A percentile compares a stretch with the other conserved stretches of the same genome.
Evolutionary conservation across 148 eudicot genomes (phyloP).

Genomic region (Camellia japonica): DNA sequence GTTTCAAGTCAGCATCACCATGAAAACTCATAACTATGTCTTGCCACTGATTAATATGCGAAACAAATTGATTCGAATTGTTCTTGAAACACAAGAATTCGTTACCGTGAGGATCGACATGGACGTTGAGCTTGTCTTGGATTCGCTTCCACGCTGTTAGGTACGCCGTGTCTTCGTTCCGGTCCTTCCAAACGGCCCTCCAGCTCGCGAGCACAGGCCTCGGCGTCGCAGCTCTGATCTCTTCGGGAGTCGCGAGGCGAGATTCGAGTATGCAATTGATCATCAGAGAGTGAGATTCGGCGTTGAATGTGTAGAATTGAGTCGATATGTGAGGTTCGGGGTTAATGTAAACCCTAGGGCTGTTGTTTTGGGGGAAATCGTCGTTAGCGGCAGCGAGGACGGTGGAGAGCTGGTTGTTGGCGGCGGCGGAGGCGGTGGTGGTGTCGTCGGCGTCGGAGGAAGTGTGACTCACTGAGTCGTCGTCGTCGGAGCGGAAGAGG

Average conservation of each 20-base stretch:
- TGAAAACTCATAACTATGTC: slow-evolving; percentile 76
- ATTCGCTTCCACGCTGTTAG: slow-evolving; percentile 93
- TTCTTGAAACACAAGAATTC: slow-evolving; percentile 72
- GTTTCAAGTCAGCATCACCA: slow-evolving; percentile 61
- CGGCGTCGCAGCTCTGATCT: slow-evolving; percentile 68
- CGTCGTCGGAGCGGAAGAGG: slow-evolving; percentile 49
- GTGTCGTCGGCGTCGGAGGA: slow-evolving; percentile 41
- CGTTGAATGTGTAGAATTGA: slow-evolving; percentile 89
- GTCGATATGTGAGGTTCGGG: slow-evolving; percentile 73
- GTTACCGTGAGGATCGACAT: slow-evolving; percentile 41
- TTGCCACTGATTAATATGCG: slow-evolving; percentile 83
- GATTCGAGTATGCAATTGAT: slow-evolving; percentile 43
- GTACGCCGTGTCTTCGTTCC: slow-evolving; percentile 91
- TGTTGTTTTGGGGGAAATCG: slow-evolving; percentile 16
- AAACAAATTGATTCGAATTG: slow-evolving; percentile 68
- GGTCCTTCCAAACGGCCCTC: slow-evolving; percentile 93
- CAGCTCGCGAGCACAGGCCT: slow-evolving; percentile 61
- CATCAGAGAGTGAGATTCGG: slow-evolving; percentile 72
- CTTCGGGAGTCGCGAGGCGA: slow-evolving; percentile 57
- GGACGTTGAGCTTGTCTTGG: slow-evolving; percentile 73
- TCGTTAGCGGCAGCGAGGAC: slow-evolving; percentile 9
- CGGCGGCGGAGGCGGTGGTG: slow-evolving; percentile 1
- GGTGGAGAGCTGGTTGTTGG: slow-evolving; percentile 4
- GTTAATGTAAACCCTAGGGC: slow-evolving; percentile 29
- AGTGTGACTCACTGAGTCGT: slow-evolving; percentile 28